Evolutionary conservation across 1,284 basidiomycete species (phyloP).

Genomic region (Xerocomus amazonicus): DNA sequence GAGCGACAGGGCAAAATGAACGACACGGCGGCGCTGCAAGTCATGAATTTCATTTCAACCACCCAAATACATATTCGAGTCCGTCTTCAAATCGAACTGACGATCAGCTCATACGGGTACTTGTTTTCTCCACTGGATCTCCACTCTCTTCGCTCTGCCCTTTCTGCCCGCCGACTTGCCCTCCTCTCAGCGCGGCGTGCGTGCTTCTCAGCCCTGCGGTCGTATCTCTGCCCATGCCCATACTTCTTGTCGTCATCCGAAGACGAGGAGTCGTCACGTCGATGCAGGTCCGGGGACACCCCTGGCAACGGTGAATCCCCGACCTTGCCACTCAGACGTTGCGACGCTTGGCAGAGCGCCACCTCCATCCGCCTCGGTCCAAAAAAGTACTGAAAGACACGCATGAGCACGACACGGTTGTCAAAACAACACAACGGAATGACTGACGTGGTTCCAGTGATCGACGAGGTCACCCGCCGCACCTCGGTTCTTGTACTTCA

Average conservation of each 20-base stretch:
- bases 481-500: conserved; percentile 25
- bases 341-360: conserved; percentile 25
- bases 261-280: conserved; percentile 7
- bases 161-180: conserved; percentile 4
- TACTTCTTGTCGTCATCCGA: conserved; percentile 5
- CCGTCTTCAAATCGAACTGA: conserved; percentile 5
- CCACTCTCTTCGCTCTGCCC: conserved; percentile 12
- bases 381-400: conserved; percentile 29
- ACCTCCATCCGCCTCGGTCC: conserved; percentile 32
- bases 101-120: conserved; percentile 23
- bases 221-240: neutral
- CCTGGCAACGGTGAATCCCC: conserved; percentile 16
- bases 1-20: too few species aligned
- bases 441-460: conserved; percentile 32
- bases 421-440: neutral
- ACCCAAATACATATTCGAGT: too few species aligned
- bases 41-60: too few species aligned
- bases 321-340: conserved; percentile 27
- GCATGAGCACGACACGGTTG: neutral
- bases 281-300: conserved; percentile 12
- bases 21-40: too few species aligned
- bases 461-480: conserved; percentile 33
- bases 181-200: neutral
- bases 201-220: neutral
- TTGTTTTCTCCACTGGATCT: conserved; percentile 17